phyloP scores from a whole-genome alignment of 352 stramenopile genomes.

The Phytophthora palmivora region DNA sequence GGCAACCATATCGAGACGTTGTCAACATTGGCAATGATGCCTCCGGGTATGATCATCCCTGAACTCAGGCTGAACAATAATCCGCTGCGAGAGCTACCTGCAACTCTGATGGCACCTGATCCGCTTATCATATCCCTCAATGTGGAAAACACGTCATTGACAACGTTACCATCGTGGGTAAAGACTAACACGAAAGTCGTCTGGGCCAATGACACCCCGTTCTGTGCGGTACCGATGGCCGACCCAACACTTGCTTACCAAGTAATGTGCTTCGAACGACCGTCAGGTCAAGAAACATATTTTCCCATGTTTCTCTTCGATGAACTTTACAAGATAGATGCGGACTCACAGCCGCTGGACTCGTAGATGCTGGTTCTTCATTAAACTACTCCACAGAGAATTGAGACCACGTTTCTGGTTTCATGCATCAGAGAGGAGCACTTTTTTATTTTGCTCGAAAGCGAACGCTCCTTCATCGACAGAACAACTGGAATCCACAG shows the following conservation, averaged over 20 bases:
- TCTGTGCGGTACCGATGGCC: conserved; percentile 13
- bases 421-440: too few relatives aligned
- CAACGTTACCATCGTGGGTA: conserved; percentile 18
- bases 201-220: conserved; percentile 17
- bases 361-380: too few relatives aligned
- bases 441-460: too few relatives aligned
- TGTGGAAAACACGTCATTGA: conserved; percentile 20
- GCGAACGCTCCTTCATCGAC: too few relatives aligned
- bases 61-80: conserved; percentile 23
- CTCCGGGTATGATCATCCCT: conserved; percentile 28
- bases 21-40: conserved; percentile 26
- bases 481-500: too few relatives aligned
- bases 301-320: conserved; percentile 12
- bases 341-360: too few relatives aligned
- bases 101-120: conserved; percentile 12
- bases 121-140: conserved; percentile 27
- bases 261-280: conserved; percentile 25
- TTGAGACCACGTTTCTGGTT: too few relatives aligned
- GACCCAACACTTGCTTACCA: conserved; percentile 25
- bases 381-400: too few relatives aligned
- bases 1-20: conserved; percentile 21
- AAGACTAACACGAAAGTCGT: conserved; percentile 30
- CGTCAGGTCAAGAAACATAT: background rate
- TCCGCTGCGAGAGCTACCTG: conserved; percentile 20
- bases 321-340: background rate